Evolutionary conservation across 1,284 basidiomycete species (phyloP).

Genomic region (Ganoderma sp.): DNA sequence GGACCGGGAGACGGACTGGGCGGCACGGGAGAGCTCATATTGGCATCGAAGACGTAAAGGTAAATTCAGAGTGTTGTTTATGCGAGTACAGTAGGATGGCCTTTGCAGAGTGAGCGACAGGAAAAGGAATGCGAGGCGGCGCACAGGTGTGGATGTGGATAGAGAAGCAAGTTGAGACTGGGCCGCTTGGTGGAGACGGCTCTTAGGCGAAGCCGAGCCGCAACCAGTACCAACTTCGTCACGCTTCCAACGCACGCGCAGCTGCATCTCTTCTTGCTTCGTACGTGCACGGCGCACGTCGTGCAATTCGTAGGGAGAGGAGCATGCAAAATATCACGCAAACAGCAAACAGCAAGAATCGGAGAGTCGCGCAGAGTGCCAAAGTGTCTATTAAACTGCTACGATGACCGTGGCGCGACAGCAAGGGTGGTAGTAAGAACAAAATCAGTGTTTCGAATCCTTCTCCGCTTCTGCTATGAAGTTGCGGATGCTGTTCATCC

Average conservation of each 20-base stretch:
- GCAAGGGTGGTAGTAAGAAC: slow-evolving; percentile 10
- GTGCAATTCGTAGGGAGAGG: background rate
- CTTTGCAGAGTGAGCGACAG: slow-evolving; percentile 17
- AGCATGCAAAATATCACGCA: background rate
- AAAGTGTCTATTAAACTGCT: slow-evolving; percentile 30
- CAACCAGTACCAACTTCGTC: background rate
- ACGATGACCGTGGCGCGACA: slow-evolving; percentile 21
- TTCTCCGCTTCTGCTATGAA: slow-evolving; percentile 83
- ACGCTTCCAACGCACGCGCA: background rate
- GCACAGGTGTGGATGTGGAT: background rate
- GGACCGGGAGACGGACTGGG: slow-evolving; percentile 33
- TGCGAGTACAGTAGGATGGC: slow-evolving; percentile 5
- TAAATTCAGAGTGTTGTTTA: slow-evolving; percentile 13
- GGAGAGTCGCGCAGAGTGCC: background rate
- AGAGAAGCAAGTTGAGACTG: background rate
- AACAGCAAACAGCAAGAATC: background rate
- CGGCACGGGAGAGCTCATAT: slow-evolving; percentile 30
- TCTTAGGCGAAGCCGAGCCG: slow-evolving; percentile 1
- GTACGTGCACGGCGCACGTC: background rate
- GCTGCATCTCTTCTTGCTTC: background rate
- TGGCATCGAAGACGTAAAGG: slow-evolving; percentile 24
- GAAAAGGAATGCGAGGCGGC: slow-evolving; percentile 1
- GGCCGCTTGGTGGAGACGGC: slow-evolving; percentile 9
- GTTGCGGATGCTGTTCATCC: slow-evolving; percentile 70
- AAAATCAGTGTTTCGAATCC: slow-evolving; percentile 46